These are phyloP conservation scores for Puccinellia tenuiflora DNA, from an alignment of 176 grass and related monocot genomes.

Conservation along the genomic window DNA sequence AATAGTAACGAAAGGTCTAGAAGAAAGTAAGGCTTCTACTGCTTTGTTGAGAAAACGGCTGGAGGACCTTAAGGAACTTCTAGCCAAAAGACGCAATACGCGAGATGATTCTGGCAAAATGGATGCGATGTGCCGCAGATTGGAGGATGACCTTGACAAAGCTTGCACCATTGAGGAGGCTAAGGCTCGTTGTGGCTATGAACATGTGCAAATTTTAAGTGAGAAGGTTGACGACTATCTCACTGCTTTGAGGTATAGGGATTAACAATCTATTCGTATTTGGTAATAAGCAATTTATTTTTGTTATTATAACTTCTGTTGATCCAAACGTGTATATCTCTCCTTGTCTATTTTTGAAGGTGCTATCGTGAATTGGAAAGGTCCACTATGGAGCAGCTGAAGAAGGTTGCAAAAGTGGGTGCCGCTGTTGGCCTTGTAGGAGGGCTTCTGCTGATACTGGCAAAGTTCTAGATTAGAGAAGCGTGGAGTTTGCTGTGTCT, in stretches of 20 bases:
- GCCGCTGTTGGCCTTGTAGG: background rate
- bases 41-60: background rate
- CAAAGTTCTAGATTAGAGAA: background rate
- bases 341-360: background rate
- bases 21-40: background rate
- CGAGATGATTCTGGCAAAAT: background rate
- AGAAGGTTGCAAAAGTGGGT: slow-evolving; percentile 12
- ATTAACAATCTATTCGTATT: background rate
- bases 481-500: background rate
- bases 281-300: background rate
- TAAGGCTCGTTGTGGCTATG: background rate
- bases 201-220: background rate
- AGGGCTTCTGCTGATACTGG: slow-evolving; percentile 3
- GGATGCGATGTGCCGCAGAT: background rate
- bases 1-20: background rate
- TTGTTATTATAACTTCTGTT: background rate
- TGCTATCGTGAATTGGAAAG: background rate
- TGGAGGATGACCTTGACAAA: background rate
- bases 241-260: background rate
- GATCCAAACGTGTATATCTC: background rate
- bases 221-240: background rate
- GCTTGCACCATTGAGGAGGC: background rate
- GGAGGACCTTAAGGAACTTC: background rate
- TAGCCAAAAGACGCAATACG: background rate
- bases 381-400: background rate